Evolutionary conservation across 164 flowering plant genomes (phyloP), one percentile per base, ranked within the genome.

Genomic region (Houttuynia cordata): DNA sequence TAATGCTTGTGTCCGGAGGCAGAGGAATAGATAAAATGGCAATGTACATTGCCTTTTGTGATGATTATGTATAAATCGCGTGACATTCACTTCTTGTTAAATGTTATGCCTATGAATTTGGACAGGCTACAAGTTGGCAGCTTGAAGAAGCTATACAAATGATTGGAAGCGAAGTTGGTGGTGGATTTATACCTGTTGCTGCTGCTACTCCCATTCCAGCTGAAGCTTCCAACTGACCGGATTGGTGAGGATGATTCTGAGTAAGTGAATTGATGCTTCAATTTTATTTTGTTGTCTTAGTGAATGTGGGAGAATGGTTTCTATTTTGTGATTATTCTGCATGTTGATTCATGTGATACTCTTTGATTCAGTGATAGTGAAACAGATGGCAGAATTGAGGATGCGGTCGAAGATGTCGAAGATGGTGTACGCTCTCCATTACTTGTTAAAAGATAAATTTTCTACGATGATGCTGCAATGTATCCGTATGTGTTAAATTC

Each of bases 121-220:
- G 45, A 41, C 75, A 93, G 99, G 97, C 97, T 13, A 85, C 99
- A 39, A 90, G n/a, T n/a, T n/a, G n/a, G n/a, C n/a, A n/a, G n/a
- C n/a, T n/a, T n/a, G n/a, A n/a, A n/a, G n/a, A n/a, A 63, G 99
- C 99, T 51, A 79, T 93, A 71, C 97, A 86, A 68, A 9, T 71
- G 71, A 73, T 86, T 51, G 97, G 91, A 55, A 77, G 73, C 79
- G 99, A 90, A 56, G 75, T 41, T 41, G 45, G 74, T 60, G 87
- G 79, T 3, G 66, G 61, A 24, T 51, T 68, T 30, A 72, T 76
- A 39, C 42, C 85, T 34, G 62, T 83, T 42, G 56, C 82, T 21
- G 49, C 56, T 10, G 25, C 75, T 54, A 76, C 78, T n/a, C n/a
- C n/a, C n/a, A n/a, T n/a, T 55, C 71, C 80, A n/a, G 42, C 41